phyloP scores from a whole-genome alignment of 768 basidiomycete genomes.

The Mycena pura region DNA sequence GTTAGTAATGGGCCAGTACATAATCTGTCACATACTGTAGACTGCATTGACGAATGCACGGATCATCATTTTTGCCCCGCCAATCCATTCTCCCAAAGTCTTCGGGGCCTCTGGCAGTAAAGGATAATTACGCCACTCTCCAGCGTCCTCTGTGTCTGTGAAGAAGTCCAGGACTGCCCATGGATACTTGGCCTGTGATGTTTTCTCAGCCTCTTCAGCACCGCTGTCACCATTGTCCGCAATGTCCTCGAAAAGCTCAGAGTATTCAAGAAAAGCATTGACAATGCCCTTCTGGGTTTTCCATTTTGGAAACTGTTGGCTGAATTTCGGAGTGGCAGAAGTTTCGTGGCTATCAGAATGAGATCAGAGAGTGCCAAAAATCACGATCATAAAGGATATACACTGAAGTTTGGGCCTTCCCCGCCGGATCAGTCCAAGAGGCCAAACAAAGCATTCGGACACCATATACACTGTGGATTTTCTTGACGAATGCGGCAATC shows the following conservation, averaged over 20 bases:
- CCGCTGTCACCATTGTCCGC: not conserved
- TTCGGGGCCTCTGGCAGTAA: not conserved
- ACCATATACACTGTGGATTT: not conserved
- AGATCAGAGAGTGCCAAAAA: too few relatives aligned
- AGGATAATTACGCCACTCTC: not conserved
- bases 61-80: not conserved
- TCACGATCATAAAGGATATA: too few relatives aligned
- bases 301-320: not conserved
- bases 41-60: not conserved
- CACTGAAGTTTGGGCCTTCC: not conserved
- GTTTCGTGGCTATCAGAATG: too few relatives aligned
- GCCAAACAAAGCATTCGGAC: not conserved
- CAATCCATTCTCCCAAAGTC: not conserved
- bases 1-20: not conserved
- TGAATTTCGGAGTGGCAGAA: too few relatives aligned
- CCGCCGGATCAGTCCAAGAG: not conserved
- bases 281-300: not conserved
- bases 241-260: not conserved
- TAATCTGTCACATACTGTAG: not conserved
- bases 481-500: not conserved
- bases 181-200: not conserved
- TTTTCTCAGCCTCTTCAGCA: not conserved
- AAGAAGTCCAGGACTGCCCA: too few relatives aligned
- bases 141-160: not conserved
- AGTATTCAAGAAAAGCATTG: not conserved